Evolutionary conservation across 2,329 filamentous ascomycete genomes (phyloP), one percentile per base, ranked within the genome.

Genomic region (Cercospora sp.): DNA sequence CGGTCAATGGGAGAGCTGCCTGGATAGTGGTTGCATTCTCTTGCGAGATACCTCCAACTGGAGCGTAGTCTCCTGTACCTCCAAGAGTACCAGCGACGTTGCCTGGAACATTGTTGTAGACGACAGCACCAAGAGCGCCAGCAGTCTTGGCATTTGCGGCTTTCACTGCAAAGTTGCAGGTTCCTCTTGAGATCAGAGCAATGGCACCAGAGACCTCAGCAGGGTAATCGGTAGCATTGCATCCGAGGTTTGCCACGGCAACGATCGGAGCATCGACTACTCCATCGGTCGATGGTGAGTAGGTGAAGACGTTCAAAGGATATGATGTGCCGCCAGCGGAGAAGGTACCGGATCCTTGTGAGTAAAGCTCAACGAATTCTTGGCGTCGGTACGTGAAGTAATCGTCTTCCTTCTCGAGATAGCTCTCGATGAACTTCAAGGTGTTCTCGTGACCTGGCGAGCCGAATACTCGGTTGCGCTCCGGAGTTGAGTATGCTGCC

Each of bases 91-190:
- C 92, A 16, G 61, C 63, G 26, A 74, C 62, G 21, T 65, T 53
- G 61, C 87, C 90, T 1, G 85, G 80, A 2, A 88, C 87, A 72
- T 89, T 90, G 82, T 94, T 93, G 81, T 91, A 94, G 61, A 95
- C 84, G 13, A 95, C 80, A 0, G 89, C 90, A 1, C 89, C 91
- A 3, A 87, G 79, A 5, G 92, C 92, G 21, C 91, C 90, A 1
- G 90, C 90, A 60, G 82, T 84, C 51, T 89, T 90, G 5, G 92
- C 91, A 13, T 86, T 81, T 63, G 84, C 85, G 1, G 90, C 90
- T 81, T 95, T 95, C 68, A 84, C 80, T 10, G 89, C 90, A 73
- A 94, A 95, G 7, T 87, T 73, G 76, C 92, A 95, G 1, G 80
- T 83, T 63, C 92, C 92, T 65, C 92, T 88, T 32, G 84, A 82